Percentiles rank a stretch among this genome's conserved stretches.
phyloP scores from a whole-genome alignment of 495 filamentous ascomycete species.

The Penicillium dipodomyicola region DNA sequence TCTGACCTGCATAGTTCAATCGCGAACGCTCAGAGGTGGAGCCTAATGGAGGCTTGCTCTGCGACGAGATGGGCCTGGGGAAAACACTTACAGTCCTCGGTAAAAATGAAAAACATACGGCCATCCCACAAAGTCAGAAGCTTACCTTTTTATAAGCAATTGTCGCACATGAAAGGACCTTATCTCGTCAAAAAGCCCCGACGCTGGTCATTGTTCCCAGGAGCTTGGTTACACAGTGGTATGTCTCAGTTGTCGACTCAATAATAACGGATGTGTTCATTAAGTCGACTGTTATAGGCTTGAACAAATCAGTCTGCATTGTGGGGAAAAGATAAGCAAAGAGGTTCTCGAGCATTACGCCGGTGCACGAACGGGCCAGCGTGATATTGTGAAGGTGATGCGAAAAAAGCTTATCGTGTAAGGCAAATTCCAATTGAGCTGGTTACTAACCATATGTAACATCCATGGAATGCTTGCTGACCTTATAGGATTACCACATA shows the following conservation, averaged over 20 bases:
- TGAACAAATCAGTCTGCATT: conserved; percentile 17
- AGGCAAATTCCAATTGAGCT: neutral
- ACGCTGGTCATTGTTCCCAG: conserved; percentile 54
- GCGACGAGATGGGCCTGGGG: conserved; percentile 64
- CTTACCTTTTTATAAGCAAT: conserved; percentile 28
- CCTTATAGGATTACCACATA: conserved; percentile 49
- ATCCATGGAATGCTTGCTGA: neutral
- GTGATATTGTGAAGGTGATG: conserved; percentile 12
- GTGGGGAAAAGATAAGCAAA: conserved; percentile 15
- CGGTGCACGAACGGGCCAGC: neutral
- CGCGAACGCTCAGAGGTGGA: conserved; percentile 43
- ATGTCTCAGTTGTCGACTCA: neutral
- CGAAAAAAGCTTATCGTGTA: conserved; percentile 29
- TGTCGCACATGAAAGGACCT: conserved; percentile 47
- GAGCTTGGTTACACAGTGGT: conserved; percentile 46
- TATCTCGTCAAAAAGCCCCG: conserved; percentile 24
- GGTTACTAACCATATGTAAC: too few species aligned
- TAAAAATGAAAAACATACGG: conserved; percentile 4
- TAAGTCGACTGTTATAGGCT: neutral
- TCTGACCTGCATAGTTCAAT: conserved; percentile 25
- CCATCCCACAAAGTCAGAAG: neutral
- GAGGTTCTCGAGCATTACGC: conserved; percentile 19
- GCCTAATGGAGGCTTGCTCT: conserved; percentile 55
- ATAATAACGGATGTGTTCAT: neutral
- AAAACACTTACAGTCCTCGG: conserved; percentile 54